Percentiles rank a stretch among this genome's conserved stretches.
phyloP scores from a whole-genome alignment of 441 rosid genomes.

The Pelargonium fulgidum region DNA sequence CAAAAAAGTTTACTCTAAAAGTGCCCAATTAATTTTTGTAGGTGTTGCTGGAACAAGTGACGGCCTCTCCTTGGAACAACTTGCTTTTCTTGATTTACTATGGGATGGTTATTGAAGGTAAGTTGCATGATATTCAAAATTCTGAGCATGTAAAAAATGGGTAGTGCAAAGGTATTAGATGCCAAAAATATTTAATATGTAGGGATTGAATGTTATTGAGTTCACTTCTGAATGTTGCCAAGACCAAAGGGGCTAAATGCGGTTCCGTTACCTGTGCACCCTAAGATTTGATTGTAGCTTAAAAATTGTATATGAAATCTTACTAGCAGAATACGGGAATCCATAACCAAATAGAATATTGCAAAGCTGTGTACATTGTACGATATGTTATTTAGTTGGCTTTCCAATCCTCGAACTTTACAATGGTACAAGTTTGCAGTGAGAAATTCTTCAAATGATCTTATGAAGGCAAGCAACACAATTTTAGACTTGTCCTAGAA shows the following conservation, averaged over 20 bases:
- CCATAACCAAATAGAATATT: background rate
- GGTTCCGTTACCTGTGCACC: background rate
- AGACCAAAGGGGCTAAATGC: background rate
- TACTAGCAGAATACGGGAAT: background rate
- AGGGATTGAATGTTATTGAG: conserved; percentile 11
- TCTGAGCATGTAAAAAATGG: background rate
- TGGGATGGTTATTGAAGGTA: conserved; percentile 49
- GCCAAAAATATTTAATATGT: too few relatives aligned
- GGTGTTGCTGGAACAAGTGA: conserved; percentile 56
- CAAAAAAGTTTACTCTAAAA: conserved; percentile 10
- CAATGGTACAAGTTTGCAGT: background rate
- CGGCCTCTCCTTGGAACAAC: background rate
- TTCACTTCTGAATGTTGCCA: background rate
- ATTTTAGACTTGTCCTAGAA: background rate
- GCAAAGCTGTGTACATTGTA: background rate
- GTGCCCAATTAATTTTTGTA: conserved; percentile 21
- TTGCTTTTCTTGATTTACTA: background rate
- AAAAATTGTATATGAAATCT: background rate
- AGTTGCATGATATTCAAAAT: conserved; percentile 18
- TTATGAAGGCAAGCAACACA: background rate
- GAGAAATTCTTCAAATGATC: background rate
- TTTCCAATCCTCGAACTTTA: background rate
- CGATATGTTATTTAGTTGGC: background rate
- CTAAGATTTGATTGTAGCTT: background rate
- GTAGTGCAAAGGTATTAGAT: background rate